Conservation (phyloP, 257 asterid genomes). For the Linderniella brevidens region DNA sequence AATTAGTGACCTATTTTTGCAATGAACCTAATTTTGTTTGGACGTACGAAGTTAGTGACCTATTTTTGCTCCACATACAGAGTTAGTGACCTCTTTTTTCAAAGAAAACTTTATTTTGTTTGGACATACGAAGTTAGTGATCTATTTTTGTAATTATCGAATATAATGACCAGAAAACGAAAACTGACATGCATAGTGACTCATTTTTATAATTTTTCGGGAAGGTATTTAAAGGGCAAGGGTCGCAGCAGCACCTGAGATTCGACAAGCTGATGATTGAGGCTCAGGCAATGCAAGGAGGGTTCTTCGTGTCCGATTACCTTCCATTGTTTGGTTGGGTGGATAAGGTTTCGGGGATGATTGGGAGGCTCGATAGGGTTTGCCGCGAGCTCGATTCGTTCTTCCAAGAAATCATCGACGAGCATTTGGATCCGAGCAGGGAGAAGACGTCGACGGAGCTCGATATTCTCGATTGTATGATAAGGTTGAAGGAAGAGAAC, state of each 20-base stretch:
- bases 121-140: too few relatives aligned
- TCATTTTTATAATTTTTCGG: too few relatives aligned
- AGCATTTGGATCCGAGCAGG: conserved; percentile 12
- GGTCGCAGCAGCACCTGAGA: background rate
- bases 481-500: conserved; percentile 11
- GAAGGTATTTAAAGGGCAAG: background rate
- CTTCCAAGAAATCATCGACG: conserved; percentile 19
- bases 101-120: too few relatives aligned
- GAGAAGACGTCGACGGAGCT: conserved; percentile 4
- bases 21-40: too few relatives aligned
- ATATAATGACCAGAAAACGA: too few relatives aligned
- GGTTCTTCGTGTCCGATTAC: conserved; percentile 17
- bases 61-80: too few relatives aligned
- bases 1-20: too few relatives aligned
- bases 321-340: conserved; percentile 17
- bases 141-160: too few relatives aligned
- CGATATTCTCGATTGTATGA: conserved; percentile 19
- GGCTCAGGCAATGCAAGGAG: conserved; percentile 1
- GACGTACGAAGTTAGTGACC: too few relatives aligned
- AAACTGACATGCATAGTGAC: too few relatives aligned
- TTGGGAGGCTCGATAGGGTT: conserved; percentile 15
- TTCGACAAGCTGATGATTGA: background rate
- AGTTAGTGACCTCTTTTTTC: too few relatives aligned
- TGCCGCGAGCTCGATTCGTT: conserved; percentile 14
- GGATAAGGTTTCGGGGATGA: conserved; percentile 20